Evolutionary conservation across 345 rosid genomes (phyloP).

Genomic region (Populus davidiana): DNA sequence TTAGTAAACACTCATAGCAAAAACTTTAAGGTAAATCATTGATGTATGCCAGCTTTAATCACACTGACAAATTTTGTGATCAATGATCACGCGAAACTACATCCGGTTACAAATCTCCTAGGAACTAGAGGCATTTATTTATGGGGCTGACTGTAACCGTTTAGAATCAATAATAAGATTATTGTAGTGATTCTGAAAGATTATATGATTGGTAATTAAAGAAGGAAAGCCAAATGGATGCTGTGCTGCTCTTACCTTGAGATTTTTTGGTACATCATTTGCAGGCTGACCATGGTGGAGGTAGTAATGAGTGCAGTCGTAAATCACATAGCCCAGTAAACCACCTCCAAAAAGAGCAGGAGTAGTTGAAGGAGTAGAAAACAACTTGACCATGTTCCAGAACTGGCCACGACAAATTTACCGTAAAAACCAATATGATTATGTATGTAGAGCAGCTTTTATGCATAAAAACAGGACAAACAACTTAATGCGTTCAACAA

Average conservation of each 20-base stretch:
- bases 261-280: constrained; percentile 46
- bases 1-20: not conserved
- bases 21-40: not conserved
- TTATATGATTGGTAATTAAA: not conserved
- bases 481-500: not conserved
- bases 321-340: constrained; percentile 80
- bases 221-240: not conserved
- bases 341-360: constrained; percentile 92
- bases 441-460: not conserved
- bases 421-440: not conserved
- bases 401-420: constrained; percentile 41
- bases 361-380: constrained; percentile 62
- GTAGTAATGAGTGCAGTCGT: constrained; percentile 89
- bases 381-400: constrained; percentile 58
- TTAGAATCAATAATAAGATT: not conserved
- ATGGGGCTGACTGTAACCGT: not conserved
- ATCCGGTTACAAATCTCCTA: not conserved
- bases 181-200: not conserved
- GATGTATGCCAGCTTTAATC: not conserved
- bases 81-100: not conserved
- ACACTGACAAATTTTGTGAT: not conserved
- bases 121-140: not conserved
- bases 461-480: not conserved
- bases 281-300: constrained; percentile 93
- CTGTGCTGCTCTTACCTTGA: constrained; percentile 51